These are phyloP conservation scores for Hymenoscyphus fructigenus DNA, from an alignment of 2,329 filamentous ascomycete species.

Conservation along the genomic window DNA sequence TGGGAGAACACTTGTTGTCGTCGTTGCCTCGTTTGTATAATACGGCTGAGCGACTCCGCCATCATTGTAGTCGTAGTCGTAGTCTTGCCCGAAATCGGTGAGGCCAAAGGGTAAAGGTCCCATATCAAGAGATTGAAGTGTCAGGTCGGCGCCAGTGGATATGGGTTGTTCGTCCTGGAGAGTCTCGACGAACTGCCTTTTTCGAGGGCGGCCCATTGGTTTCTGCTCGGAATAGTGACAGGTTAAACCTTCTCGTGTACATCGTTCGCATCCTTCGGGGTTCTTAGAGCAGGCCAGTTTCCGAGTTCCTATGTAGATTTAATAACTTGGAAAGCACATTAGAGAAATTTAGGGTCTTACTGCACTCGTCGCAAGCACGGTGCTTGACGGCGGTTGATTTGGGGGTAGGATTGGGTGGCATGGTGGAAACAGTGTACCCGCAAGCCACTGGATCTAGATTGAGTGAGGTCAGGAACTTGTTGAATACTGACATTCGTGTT, in stretches of 20 bases:
- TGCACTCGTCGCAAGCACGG: conserved; percentile 66
- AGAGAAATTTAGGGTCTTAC: conserved; percentile 45
- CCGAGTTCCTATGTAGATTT: conserved; percentile 48
- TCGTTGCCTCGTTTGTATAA: conserved; percentile 14
- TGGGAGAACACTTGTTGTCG: conserved; percentile 2
- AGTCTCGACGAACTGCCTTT: conserved; percentile 45
- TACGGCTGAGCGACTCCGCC: conserved; percentile 24
- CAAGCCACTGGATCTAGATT: conserved; percentile 23
- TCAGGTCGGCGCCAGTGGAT: background rate
- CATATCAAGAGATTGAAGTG: conserved; percentile 14
- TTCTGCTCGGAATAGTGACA: conserved; percentile 66
- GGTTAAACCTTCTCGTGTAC: conserved; percentile 53
- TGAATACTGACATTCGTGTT: conserved; percentile 14
- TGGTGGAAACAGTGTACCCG: conserved; percentile 12
- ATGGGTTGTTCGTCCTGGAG: conserved; percentile 16
- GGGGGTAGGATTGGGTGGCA: conserved; percentile 20
- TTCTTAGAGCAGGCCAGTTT: conserved; percentile 68
- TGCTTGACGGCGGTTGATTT: conserved; percentile 45
- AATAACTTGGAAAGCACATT: conserved; percentile 24
- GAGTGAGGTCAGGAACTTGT: conserved; percentile 20
- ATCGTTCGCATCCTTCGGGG: conserved; percentile 57
- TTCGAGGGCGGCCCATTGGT: conserved; percentile 64
- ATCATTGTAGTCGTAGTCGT: conserved; percentile 16
- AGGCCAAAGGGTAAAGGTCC: conserved; percentile 20
- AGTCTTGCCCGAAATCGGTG: conserved; percentile 7